Conservation (phyloP, 2,329 filamentous ascomycete species). For the Pseudocercospora vitis region DNA sequence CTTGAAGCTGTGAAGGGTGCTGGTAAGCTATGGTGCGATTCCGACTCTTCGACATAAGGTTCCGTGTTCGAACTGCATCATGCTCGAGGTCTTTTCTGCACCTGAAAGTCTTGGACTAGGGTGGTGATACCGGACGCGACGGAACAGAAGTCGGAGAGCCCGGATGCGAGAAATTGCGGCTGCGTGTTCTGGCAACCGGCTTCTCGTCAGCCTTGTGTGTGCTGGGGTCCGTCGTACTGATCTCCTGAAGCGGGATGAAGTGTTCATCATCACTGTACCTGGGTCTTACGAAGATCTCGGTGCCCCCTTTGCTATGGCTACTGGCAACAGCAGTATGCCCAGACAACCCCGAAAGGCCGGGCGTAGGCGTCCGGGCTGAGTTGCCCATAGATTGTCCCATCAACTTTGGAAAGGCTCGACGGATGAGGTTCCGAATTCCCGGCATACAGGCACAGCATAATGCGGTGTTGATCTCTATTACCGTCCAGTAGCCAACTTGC, state of each 20-base stretch:
- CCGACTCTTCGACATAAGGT: no score
- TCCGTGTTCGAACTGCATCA: not conserved
- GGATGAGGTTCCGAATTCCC: slow-evolving; percentile 24
- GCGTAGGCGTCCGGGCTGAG: slow-evolving; percentile 6
- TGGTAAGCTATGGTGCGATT: not conserved
- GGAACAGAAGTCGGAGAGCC: slow-evolving; percentile 5
- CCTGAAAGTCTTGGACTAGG: not conserved
- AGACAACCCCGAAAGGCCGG: slow-evolving; percentile 12
- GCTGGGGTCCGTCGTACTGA: slow-evolving; percentile 58
- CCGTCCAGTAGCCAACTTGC: slow-evolving; percentile 23
- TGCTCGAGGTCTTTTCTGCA: not conserved
- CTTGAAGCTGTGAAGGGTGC: no score
- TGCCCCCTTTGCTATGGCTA: slow-evolving; percentile 14
- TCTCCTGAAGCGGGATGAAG: slow-evolving; percentile 41
- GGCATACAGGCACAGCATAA: slow-evolving; percentile 27
- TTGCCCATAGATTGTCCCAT: slow-evolving; percentile 16
- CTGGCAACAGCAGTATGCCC: slow-evolving; percentile 20
- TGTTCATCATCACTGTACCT: slow-evolving; percentile 22
- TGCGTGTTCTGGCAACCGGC: not conserved
- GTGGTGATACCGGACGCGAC: slow-evolving; percentile 10
- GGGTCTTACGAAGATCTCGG: slow-evolving; percentile 17
- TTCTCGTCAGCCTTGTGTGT: slow-evolving; percentile 21
- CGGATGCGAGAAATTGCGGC: slow-evolving; percentile 7
- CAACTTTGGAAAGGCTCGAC: slow-evolving; percentile 18
- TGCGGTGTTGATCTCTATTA: slow-evolving; percentile 23